Evolutionary conservation across 106 monocot species (phyloP).

Genomic region (Xerophyta viscosa): DNA sequence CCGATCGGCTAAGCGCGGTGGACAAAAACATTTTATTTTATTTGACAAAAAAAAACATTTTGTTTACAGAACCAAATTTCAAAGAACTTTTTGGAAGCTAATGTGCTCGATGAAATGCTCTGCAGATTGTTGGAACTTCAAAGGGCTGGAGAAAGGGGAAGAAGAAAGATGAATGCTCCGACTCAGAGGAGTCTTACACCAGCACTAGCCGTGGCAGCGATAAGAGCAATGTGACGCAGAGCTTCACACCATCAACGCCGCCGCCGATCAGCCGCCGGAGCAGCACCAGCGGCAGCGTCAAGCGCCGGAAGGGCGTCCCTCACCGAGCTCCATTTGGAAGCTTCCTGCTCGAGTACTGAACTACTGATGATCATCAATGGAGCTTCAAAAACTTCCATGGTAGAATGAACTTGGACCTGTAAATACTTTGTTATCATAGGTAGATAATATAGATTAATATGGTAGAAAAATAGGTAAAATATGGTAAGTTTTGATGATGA

Average conservation of each 20-base stretch:
- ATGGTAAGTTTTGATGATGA: too few species aligned
- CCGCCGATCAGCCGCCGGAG: conserved; percentile 25
- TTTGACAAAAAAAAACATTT: too few species aligned
- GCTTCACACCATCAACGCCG: conserved; percentile 60
- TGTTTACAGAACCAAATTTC: too few species aligned
- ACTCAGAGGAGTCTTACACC: conserved; percentile 48
- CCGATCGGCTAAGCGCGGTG: too few species aligned
- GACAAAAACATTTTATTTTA: too few species aligned
- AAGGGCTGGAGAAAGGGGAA: conserved; percentile 11
- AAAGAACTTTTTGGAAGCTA: too few species aligned
- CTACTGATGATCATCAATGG: too few species aligned
- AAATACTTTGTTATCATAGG: too few species aligned
- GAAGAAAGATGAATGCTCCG: conserved; percentile 9
- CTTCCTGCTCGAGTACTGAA: conserved; percentile 41
- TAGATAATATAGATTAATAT: too few species aligned
- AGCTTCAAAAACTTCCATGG: too few species aligned
- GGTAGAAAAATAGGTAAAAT: too few species aligned
- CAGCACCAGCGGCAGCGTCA: conserved; percentile 19
- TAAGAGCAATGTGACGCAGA: conserved; percentile 31
- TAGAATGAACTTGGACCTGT: too few species aligned
- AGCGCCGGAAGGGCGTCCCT: conserved; percentile 79
- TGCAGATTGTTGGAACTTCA: conserved; percentile 45
- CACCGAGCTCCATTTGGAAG: conserved; percentile 68
- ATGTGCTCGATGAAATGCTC: background rate
- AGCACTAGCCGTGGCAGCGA: conserved; percentile 28